phyloP scores from a whole-genome alignment of 306 rosid genomes.

The Prunus mume region DNA sequence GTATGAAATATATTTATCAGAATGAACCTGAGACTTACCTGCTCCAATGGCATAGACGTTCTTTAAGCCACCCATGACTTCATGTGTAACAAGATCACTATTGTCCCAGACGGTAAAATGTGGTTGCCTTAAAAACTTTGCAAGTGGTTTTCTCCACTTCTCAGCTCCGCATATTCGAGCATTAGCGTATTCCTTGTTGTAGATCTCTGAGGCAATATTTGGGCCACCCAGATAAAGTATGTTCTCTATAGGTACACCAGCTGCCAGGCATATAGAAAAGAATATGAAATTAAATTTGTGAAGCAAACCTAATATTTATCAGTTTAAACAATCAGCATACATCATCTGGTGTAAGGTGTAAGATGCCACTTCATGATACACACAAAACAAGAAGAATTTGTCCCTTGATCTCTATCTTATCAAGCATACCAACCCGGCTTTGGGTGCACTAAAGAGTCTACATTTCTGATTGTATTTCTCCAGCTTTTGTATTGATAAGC shows the following conservation, averaged over 20 bases:
- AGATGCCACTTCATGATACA: too few species aligned
- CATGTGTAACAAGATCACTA: slow-evolving; percentile 90
- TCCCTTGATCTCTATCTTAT: too few species aligned
- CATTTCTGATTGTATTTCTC: too few species aligned
- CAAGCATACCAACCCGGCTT: too few species aligned
- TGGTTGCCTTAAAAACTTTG: slow-evolving; percentile 82
- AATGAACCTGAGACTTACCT: slow-evolving; percentile 43
- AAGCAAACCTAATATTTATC: background rate
- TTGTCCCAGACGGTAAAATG: slow-evolving; percentile 93
- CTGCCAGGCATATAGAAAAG: slow-evolving; percentile 34
- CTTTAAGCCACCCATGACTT: slow-evolving; percentile 98
- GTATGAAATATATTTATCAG: background rate
- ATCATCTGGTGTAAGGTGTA: too few species aligned
- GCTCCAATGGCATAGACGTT: slow-evolving; percentile 97
- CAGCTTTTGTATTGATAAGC: too few species aligned
- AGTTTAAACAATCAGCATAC: too few species aligned
- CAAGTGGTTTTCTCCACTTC: slow-evolving; percentile 89
- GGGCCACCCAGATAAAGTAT: slow-evolving; percentile 96
- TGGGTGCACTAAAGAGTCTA: too few species aligned
- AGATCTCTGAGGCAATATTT: slow-evolving; percentile 86
- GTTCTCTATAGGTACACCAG: slow-evolving; percentile 81
- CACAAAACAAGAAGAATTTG: too few species aligned
- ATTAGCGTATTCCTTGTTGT: slow-evolving; percentile 93
- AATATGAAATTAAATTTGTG: background rate
- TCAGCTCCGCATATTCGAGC: slow-evolving; percentile 97